Evolutionary conservation across 148 eudicot genomes (phyloP), one percentile per base, ranked within the genome.

Genomic region (Mesembryanthemum crystallinum): DNA sequence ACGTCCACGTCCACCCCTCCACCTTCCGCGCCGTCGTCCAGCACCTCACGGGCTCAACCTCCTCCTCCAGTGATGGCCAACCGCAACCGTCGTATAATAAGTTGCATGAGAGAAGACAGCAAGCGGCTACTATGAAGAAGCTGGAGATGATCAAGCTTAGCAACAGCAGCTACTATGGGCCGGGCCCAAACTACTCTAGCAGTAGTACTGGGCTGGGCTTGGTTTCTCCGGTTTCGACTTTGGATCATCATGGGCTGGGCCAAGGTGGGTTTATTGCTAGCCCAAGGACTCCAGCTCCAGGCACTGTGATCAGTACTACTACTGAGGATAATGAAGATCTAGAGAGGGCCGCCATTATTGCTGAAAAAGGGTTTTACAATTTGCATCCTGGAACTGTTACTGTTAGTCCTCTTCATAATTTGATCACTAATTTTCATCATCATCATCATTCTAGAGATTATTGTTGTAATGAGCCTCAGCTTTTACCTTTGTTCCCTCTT

Each of bases 401-500:
- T 67, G 7, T 49, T 70, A 75, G 64, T 80, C 64, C 55, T 10
- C 57, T 15, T 9, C 67, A 21, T 54, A 51, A 28, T 73, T n/a
- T n/a, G n/a, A n/a, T n/a, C n/a, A 47, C 11, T 63, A 6, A 14
- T 35, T 70, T 20, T 9, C 27, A 45, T 65, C 49, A 43, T 8
- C 59, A 21, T 55, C n/a, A 28, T 66, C 49, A 15, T n/a, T n/a
- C n/a, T 62, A 6, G 14, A 33, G 69, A 61, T 15, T 59, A 71
- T 64, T 54, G 12, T n/a, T n/a, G n/a, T n/a, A n/a, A n/a, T 78
- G 73, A 78, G 67, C 81, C 83, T 55, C 60, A 65, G 68, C 83
- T 80, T 23, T 80, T 80, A 73, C 83, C 76, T 64, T 76, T 80
- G 73, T 80, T 80, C n/a, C 83, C 83, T 45, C 76, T 75, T 71